Evolutionary conservation across 129 eudicot species (phyloP), one percentile per base, ranked within the genome.

Genomic region (Ambrosia artemisiifolia): DNA sequence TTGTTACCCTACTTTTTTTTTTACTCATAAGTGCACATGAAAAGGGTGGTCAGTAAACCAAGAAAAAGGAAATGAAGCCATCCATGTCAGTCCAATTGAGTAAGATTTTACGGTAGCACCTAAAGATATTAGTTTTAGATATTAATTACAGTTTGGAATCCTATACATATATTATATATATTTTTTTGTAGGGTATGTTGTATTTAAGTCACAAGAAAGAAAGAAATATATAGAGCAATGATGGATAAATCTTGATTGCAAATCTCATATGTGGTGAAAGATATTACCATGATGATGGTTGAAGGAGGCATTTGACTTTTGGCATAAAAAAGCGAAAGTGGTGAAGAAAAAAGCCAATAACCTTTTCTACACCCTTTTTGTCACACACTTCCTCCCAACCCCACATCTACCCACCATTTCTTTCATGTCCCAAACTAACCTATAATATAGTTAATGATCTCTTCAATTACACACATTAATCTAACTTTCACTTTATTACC

Each of bases 401-500:
- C 89, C 87, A 84, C 86, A 75, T 70, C 78, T 46, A 72, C 83
- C 82, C 81, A 74, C 81, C 82, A 38, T 81, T 78, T 74, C 67
- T 75, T 80, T 85, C 82, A 85, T 67, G 88, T 75, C 88, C 85
- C 65, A 79, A 79, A 85, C 48, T 24, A 83, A 80, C 85, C 81
- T 65, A 83, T 79, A 71, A 85, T 79, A 59, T 81, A 73, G 83
- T 83, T 71, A 88, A 60, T 88, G 82, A 85, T 88, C 91, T 85
- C 88, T 88, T 85, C 95, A 85, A 69, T 83, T 85, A 67, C 88
- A 85, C 88, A 88, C 83, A 83, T 85, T 85, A 74, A 81, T 88
- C 80, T 75, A 67, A 80, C 67, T 48, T 60, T 63, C 65, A 68
- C 83, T 85, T 83, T 43, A 66, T 77, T 73, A n/a, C 68, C 79